Evolutionary conservation across 495 filamentous ascomycete species (phyloP), one percentile per base, ranked within the genome.

Genomic region (Neurospora sp.): DNA sequence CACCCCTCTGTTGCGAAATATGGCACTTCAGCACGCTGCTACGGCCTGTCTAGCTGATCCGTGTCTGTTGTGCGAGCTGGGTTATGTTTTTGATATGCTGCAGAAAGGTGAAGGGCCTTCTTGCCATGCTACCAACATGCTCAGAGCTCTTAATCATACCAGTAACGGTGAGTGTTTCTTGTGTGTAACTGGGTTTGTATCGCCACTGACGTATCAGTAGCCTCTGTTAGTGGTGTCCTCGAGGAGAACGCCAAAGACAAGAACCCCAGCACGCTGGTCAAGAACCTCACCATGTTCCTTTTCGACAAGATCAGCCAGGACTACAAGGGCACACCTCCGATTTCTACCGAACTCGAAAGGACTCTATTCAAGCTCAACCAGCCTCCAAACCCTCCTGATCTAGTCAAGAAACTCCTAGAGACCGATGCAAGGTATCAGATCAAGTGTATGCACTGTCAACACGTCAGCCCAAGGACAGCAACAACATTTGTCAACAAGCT

Each of bases 11-110:
- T 83, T 97, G 70, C 89, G 96, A 47, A 99, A 99, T 77, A 81
- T 96, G 68, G 92, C 96, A 3, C 86, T 99, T n/a, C 89, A 92
- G 69, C 96, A 99, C 80, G 90, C 93, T 10, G 93, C 96, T 7
- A 91, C 91, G 16, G 87, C 89, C 59, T 99, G 96, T 80, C 84
- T 92, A 14, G 87, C 86, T 42, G 94, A 97, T 47, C 83, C 87
- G 47, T 99, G 96, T 82, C 83, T 99, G 42, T 82, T 98, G 3
- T 99, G 96, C 82, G 96, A 99, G 81, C 82, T 98, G 79, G 96
- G 95, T 20, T 99, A 94, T 79, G 84, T 99, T 22, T 94, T 98
- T 76, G 96, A 99, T 78, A 99, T 99, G 96, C 85, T 99, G 40
- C 92, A 98, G 75, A 98, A 97, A 77, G 95, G 95, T 8, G 90